Evolutionary conservation across 2,329 filamentous ascomycete species (phyloP).

Genomic region (Pleoardoris graminearum): DNA sequence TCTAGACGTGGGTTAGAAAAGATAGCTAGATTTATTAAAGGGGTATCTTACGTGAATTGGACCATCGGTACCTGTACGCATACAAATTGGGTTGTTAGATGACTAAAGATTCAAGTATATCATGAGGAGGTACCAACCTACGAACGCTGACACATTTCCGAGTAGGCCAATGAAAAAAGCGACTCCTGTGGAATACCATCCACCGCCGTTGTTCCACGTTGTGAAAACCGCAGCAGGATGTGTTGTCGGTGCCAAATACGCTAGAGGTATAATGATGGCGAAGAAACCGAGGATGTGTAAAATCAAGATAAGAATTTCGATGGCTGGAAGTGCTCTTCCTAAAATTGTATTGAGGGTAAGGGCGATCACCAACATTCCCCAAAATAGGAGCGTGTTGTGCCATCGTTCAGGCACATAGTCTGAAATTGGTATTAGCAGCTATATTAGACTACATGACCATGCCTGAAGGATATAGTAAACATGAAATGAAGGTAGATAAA

Average conservation of each 20-base stretch:
- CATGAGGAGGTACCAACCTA: slow-evolving; percentile 8
- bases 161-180: slow-evolving; percentile 41
- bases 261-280: slow-evolving; percentile 46
- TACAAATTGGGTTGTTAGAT: too few species aligned
- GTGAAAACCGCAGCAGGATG: slow-evolving; percentile 40
- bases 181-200: slow-evolving; percentile 43
- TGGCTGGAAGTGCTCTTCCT: slow-evolving; percentile 45
- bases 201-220: slow-evolving; percentile 48
- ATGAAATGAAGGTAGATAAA: background rate
- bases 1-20: background rate
- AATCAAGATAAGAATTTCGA: slow-evolving; percentile 51
- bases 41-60: background rate
- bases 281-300: slow-evolving; percentile 55
- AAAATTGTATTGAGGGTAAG: slow-evolving; percentile 48
- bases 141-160: slow-evolving; percentile 30
- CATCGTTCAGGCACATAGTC: slow-evolving; percentile 42
- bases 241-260: slow-evolving; percentile 10
- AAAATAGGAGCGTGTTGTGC: slow-evolving; percentile 53
- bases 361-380: slow-evolving; percentile 43
- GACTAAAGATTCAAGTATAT: too few species aligned
- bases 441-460: too few species aligned
- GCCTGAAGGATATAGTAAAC: background rate
- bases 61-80: background rate
- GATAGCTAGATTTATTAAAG: too few species aligned
- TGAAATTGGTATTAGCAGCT: too few species aligned